Evolutionary conservation across 305 asterid species (phyloP).

Genomic region (Fraxinus sp.): DNA sequence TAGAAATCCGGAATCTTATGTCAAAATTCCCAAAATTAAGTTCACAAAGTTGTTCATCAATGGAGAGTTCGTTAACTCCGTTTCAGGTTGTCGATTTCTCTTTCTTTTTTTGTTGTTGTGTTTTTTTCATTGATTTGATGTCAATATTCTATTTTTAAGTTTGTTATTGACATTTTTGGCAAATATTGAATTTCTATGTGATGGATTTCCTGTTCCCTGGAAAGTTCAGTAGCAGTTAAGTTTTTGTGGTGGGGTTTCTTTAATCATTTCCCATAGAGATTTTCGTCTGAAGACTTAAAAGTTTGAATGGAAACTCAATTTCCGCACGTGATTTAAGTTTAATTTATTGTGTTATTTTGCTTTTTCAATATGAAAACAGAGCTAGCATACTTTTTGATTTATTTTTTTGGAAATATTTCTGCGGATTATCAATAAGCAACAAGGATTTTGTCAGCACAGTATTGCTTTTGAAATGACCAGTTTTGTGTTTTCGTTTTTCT

Average conservation of each 20-base stretch:
- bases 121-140: background rate
- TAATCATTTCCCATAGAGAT: background rate
- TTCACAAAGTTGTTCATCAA: conserved; percentile 55
- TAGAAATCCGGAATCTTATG: conserved; percentile 13
- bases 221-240: background rate
- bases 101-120: background rate
- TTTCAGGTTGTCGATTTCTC: conserved; percentile 37
- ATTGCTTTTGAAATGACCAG: background rate
- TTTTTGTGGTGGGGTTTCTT: background rate
- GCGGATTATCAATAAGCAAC: background rate
- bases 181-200: background rate
- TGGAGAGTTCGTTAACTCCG: conserved; percentile 42
- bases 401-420: background rate
- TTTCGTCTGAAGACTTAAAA: background rate
- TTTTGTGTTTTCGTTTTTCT: background rate
- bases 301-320: background rate
- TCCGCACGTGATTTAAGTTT: background rate
- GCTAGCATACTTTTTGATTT: background rate
- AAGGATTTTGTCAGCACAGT: background rate
- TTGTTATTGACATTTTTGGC: background rate
- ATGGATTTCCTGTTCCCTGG: background rate
- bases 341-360: background rate
- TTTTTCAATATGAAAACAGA: background rate
- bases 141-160: background rate
- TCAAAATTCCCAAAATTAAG: conserved; percentile 36